phyloP scores from a whole-genome alignment of 805 yeast species.

The Lipomyces spencermartinsiae region DNA sequence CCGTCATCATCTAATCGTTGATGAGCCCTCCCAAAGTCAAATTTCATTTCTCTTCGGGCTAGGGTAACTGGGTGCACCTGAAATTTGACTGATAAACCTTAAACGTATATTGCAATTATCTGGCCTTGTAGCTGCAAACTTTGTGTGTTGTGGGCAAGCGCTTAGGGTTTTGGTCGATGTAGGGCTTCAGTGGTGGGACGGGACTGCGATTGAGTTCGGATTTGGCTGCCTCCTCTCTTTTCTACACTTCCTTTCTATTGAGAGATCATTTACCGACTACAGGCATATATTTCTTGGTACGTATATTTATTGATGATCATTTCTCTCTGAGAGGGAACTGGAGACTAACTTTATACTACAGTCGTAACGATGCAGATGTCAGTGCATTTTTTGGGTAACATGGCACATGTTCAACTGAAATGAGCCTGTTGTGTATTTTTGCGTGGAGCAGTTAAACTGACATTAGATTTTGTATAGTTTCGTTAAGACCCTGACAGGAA shows the following conservation, averaged over 20 bases:
- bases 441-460: neutral
- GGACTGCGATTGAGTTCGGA: neutral
- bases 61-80: neutral
- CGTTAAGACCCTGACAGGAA: slow-evolving; percentile 48
- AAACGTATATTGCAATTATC: neutral
- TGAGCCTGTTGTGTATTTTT: neutral
- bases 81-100: neutral
- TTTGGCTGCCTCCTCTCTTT: no score
- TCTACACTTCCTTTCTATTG: no score
- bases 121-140: neutral
- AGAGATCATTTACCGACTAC: neutral
- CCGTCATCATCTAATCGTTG: no score
- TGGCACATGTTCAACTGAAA: neutral
- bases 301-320: neutral
- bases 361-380: slow-evolving; percentile 37
- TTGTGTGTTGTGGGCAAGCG: neutral
- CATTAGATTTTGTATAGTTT: slow-evolving; percentile 38
- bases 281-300: slow-evolving; percentile 1
- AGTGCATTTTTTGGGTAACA: slow-evolving; percentile 14
- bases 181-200: neutral
- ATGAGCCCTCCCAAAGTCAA: no score
- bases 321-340: neutral
- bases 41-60: slow-evolving; percentile 3
- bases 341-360: neutral
- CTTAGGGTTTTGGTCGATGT: neutral